Base-by-base conservation (phyloP, 2,329 filamentous ascomycete genomes). In the Beauveria varroae region DNA sequence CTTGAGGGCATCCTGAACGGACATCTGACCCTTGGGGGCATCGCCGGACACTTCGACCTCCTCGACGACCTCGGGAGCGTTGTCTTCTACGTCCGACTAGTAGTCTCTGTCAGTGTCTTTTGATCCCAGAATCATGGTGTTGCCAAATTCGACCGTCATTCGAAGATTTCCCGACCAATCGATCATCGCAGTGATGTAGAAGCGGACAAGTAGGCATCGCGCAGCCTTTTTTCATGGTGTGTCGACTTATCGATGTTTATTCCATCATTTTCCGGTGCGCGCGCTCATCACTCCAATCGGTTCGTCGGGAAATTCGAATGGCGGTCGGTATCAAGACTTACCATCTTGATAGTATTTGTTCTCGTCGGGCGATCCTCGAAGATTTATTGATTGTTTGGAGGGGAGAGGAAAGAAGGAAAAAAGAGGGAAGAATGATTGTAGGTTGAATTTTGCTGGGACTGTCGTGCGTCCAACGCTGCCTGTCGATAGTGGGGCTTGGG, bases 31-130 rank as follows among this genome's bases (percentile, higher is more conserved):
- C 80, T 92, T 91, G 78, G 87, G 87, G 77, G 88, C 89, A 83
- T 96, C 93, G 80, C 90, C 92, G 76, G 89, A 89, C 78, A 97
- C 92, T 82, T 98, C 93, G 80, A 98, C 93, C 85, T 97, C 95
- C 77, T 89, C 86, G 75, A 79, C 78, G 75, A 86, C 92, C 76
- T 90, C 89, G 81, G 90, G 88, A 79, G 88, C 87, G 80, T 86
- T 89, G 89, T 98, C 93, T 97, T 98, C 95, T 98, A 93, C 93
- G 92, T 98, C 93, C 92, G 93, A 98, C 95, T 97, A 37, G 70
- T 66, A 62, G 61, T 59, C 51, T 60, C 57, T 59, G 61, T 63
- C 52, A 63, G 61, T 55, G 57, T 56, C 43, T 54, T 56, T 51
- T 54, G 46, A 18, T 40, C 37, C 49, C 30, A 43, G 14, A 20